phyloP scores from a whole-genome alignment of 129 eudicot genomes.

The Saposhnikovia divaricata region DNA sequence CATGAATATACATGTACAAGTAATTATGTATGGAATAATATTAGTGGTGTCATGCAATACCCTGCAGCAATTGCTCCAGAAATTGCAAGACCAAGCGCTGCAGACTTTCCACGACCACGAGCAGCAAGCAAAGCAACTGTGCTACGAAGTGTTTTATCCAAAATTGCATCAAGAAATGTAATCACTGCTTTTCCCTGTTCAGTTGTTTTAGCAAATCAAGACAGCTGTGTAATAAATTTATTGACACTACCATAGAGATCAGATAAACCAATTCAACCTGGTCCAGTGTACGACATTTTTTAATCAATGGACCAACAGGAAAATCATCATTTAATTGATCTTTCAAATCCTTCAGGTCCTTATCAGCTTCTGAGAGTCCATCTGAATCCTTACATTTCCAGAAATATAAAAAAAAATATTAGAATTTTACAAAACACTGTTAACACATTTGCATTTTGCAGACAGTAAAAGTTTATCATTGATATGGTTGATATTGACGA shows the following conservation, averaged over 20 bases:
- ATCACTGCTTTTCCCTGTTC: slow-evolving; percentile 82
- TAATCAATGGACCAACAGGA: slow-evolving; percentile 84
- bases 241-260: not conserved
- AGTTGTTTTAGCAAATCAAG: not conserved
- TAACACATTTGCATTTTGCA: slow-evolving; percentile 14
- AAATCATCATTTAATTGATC: slow-evolving; percentile 76
- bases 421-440: not conserved
- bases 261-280: slow-evolving; percentile 40
- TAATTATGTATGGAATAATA: not conserved
- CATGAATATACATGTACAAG: not conserved
- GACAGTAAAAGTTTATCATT: slow-evolving; percentile 8
- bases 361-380: slow-evolving; percentile 77
- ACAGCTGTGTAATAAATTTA: not conserved
- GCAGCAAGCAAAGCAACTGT: slow-evolving; percentile 91
- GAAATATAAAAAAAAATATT: slow-evolving; percentile 6
- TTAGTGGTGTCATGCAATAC: slow-evolving; percentile 23
- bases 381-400: slow-evolving; percentile 59
- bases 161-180: slow-evolving; percentile 85
- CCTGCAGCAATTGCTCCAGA: slow-evolving; percentile 52
- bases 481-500: not conserved
- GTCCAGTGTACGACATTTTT: slow-evolving; percentile 73
- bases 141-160: slow-evolving; percentile 85
- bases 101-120: slow-evolving; percentile 99
- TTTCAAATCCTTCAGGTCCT: slow-evolving; percentile 66
- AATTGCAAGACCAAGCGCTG: slow-evolving; percentile 69